Evolutionary conservation across 1,139 yeast genomes (phyloP), one percentile per base, ranked within the genome.

Genomic region (Groenewaldozyma sp.): DNA sequence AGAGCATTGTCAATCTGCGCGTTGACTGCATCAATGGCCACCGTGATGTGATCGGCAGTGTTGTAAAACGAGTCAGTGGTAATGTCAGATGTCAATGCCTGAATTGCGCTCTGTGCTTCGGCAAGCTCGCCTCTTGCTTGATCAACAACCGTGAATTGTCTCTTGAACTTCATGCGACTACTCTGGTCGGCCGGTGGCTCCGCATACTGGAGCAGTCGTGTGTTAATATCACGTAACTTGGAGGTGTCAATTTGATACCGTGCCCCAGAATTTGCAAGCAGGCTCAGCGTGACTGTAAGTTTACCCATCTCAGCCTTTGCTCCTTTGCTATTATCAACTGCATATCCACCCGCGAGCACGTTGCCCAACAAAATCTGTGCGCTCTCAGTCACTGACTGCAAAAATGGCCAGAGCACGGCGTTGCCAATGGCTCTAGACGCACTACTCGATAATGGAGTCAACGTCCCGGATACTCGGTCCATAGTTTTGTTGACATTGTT

Each of bases 331-430:
- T 6, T 27, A 22, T 22, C 26, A 22, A 22, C 11, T 22, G 26
- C 26, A n/a, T n/a, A n/a, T 10, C 31, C 31, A 29, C 31, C 10
- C 16, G 38, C 35, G 22, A 31, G 13, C 24, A 22, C 7, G 18
- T 22, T 34, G 7, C 56, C 50, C 4, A 54, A 40, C n/a, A 57
- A 41, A 3, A 56, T 58, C 42, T 56, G 59, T 17, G 53, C 54
- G 27, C 60, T 59, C 44, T 55, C 57, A 39, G 59, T 53, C 13
- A 58, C 50, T n/a, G 58, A 50, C 44, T 58, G 62, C 38, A 53
- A 55, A 37, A 55, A 45, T 10, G 62, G 59, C 4, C 51, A 47
- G 10, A 57, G 51, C 18, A 56, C 43, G 20, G 53, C 37, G 24
- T 28, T 31, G 19, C 28, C 34, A 19, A 36, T 24, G 19, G 26